These are phyloP conservation scores for Conticribra weissflogii DNA, from an alignment of 108 stramenopile genomes.

Conservation along the genomic window DNA sequence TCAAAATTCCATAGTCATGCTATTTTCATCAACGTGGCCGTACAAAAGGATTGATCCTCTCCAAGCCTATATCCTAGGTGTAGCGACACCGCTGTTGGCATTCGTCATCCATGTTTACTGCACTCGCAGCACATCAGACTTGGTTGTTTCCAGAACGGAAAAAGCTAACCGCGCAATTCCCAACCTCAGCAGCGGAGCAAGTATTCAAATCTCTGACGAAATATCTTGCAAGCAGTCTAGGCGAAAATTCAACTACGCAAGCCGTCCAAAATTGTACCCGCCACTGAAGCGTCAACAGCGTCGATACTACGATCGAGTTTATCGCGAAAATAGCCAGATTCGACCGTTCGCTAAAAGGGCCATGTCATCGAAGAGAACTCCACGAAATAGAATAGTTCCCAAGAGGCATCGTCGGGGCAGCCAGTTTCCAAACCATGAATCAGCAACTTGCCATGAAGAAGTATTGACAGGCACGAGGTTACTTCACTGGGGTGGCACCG, in stretches of 20 bases:
- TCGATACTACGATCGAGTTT: neutral
- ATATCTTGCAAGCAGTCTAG: no score
- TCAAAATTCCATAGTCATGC: slow-evolving; percentile 2
- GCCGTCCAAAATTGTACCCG: neutral
- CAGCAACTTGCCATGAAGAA: no score
- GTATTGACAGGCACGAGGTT: no score
- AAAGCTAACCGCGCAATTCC: no score
- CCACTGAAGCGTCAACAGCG: neutral
- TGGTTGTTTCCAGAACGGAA: neutral
- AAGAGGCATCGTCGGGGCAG: no score
- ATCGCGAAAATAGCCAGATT: neutral
- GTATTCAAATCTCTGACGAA: no score
- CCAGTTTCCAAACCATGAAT: no score
- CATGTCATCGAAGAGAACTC: slow-evolving; percentile 1
- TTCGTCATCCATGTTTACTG: slow-evolving; percentile 10
- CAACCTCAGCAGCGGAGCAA: no score
- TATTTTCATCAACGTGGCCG: slow-evolving; percentile 20
- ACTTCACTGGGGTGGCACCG: no score
- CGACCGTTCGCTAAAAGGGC: neutral
- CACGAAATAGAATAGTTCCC: neutral
- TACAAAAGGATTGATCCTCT: slow-evolving; percentile 26
- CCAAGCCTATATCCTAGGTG: slow-evolving; percentile 31
- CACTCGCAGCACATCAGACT: slow-evolving; percentile 14
- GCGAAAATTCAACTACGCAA: neutral
- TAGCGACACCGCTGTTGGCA: slow-evolving; percentile 6